These are phyloP conservation scores for Candida stauntonica DNA, from an alignment of 805 yeast species.

Conservation along the genomic window DNA sequence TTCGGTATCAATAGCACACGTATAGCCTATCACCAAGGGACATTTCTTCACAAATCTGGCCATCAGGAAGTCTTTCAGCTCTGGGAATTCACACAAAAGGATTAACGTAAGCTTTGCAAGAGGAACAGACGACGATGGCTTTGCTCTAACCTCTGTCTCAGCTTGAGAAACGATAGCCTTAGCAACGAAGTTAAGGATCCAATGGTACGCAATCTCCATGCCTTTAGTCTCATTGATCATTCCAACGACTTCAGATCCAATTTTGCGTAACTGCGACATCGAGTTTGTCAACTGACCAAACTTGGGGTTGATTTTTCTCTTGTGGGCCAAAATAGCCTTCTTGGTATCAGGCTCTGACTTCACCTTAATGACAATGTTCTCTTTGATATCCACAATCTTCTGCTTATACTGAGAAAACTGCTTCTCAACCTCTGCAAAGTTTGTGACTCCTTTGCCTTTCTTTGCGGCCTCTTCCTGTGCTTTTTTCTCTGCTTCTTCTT, in stretches of 20 bases:
- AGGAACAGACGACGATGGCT: slow-evolving; percentile 74
- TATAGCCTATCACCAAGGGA: slow-evolving; percentile 80
- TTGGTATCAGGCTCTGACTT: slow-evolving; percentile 49
- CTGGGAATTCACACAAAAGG: slow-evolving; percentile 46
- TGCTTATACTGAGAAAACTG: slow-evolving; percentile 44
- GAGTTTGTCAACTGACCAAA: slow-evolving; percentile 89
- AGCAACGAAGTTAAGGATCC: slow-evolving; percentile 79
- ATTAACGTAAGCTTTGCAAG: slow-evolving; percentile 61
- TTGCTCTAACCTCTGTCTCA: slow-evolving; percentile 83
- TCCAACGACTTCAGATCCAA: slow-evolving; percentile 46
- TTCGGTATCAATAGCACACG: slow-evolving; percentile 71
- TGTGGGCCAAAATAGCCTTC: slow-evolving; percentile 51
- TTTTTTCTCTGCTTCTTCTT: slow-evolving; percentile 20
- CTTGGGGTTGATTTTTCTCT: slow-evolving; percentile 78
- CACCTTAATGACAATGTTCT: slow-evolving; percentile 52
- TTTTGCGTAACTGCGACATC: slow-evolving; percentile 47
- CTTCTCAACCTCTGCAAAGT: slow-evolving; percentile 35
- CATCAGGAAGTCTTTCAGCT: slow-evolving; percentile 36
- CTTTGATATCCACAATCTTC: slow-evolving; percentile 55
- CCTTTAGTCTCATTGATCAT: slow-evolving; percentile 45
- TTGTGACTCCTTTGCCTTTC: slow-evolving; percentile 31
- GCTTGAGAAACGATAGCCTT: slow-evolving; percentile 88
- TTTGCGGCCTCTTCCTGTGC: slow-evolving; percentile 21
- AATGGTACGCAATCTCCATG: slow-evolving; percentile 52
- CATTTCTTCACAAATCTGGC: slow-evolving; percentile 91